phyloP scores from a whole-genome alignment of 495 filamentous ascomycete genomes.

The Xylaria curta region DNA sequence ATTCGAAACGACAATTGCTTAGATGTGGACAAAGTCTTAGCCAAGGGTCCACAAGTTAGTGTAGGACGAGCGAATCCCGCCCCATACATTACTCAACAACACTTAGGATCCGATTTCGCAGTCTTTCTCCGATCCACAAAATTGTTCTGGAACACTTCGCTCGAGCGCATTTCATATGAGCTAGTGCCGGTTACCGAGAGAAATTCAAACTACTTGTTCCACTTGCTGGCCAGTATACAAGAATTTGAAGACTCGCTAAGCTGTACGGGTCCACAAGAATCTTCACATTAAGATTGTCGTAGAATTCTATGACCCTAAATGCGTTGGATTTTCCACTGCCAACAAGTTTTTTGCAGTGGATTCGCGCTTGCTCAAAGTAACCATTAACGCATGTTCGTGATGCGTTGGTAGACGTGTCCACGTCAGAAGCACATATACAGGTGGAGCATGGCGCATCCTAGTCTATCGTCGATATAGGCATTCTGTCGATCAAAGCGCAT shows the following conservation, averaged over 20 bases:
- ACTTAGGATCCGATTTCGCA: conserved; percentile 17
- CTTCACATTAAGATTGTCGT: not conserved
- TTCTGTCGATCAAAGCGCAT: not conserved
- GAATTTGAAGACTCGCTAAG: not conserved
- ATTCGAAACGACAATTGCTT: not conserved
- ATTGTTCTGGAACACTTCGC: conserved; percentile 4
- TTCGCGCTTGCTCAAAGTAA: not conserved
- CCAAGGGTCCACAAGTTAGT: not conserved
- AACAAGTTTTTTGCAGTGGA: not conserved
- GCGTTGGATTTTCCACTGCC: not conserved
- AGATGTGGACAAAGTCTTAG: not conserved
- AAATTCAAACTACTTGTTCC: not conserved
- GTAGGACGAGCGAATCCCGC: conserved; percentile 4
- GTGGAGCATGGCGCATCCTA: conserved; percentile 11
- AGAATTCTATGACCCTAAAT: not conserved
- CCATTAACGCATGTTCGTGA: not conserved
- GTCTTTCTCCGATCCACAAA: not conserved
- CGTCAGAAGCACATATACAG: not conserved
- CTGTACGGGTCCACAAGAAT: not conserved
- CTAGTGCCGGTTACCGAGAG: not conserved
- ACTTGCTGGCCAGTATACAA: not conserved
- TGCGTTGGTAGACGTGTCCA: conserved; percentile 1
- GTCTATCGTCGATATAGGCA: not conserved
- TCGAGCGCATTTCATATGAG: not conserved
- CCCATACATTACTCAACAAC: conserved; percentile 9